A percentile compares a stretch with the other conserved stretches of the same genome.
These are phyloP conservation scores for Juglanconis juglandina DNA, from an alignment of 2,329 filamentous ascomycete species.

Conservation along the genomic window DNA sequence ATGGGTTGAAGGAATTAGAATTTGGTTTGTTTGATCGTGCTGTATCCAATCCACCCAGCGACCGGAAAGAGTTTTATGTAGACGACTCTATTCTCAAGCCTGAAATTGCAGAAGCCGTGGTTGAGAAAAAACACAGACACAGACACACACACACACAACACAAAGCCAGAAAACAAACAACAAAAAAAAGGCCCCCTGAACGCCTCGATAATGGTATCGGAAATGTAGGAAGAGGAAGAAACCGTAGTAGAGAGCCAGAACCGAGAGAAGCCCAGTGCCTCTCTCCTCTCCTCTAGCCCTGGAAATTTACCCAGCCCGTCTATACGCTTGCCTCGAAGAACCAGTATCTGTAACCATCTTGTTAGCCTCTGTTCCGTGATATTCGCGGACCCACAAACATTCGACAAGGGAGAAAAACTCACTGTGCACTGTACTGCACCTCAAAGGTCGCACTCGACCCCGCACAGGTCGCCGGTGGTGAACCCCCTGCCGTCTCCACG, in stretches of 20 bases:
- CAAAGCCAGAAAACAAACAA: not conserved
- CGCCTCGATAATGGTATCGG: conserved; percentile 7
- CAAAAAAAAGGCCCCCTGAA: conserved; percentile 3
- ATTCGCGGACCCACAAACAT: not conserved
- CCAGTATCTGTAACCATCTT: conserved; percentile 33
- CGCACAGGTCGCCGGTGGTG: conserved; percentile 68
- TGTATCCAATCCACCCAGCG: not conserved
- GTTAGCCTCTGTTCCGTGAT: not conserved
- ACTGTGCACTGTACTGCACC: conserved; percentile 80
- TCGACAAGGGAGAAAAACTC: conserved; percentile 44
- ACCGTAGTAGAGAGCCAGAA: not conserved
- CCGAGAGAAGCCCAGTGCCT: no score
- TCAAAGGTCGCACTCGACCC: conserved; percentile 62
- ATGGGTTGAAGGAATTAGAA: not conserved
- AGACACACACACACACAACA: no score
- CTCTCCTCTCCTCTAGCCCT: not conserved
- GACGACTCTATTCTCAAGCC: not conserved
- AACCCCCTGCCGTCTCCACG: conserved; percentile 78
- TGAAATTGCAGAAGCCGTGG: no score
- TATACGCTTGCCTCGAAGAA: conserved; percentile 27
- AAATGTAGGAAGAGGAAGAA: not conserved
- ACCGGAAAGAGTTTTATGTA: not conserved
- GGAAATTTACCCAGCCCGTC: not conserved
- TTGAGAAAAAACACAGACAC: no score
- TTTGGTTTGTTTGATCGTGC: not conserved